Evolutionary conservation across 306 rosid genomes (phyloP).

Genomic region (Rubus idaeus): DNA sequence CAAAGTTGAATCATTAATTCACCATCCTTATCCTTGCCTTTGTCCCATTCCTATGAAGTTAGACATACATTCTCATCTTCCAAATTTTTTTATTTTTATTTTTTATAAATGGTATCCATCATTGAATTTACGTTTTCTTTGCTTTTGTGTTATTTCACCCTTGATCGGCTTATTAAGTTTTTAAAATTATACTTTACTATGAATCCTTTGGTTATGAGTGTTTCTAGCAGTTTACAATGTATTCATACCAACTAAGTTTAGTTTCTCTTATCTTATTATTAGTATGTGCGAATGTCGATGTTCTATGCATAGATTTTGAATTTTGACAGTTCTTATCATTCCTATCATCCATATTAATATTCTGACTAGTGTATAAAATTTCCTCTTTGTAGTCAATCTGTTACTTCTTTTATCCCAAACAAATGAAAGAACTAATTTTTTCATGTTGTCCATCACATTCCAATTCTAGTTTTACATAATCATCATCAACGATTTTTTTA

Average conservation of each 20-base stretch:
- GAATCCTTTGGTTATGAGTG: background rate
- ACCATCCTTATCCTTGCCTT: background rate
- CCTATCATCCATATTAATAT: background rate
- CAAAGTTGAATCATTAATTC: background rate
- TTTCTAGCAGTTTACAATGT: background rate
- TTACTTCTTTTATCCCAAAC: too few species aligned
- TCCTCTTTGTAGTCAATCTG: background rate
- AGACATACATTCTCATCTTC: background rate
- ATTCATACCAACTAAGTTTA: background rate
- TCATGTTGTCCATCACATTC: background rate
- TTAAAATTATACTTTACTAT: background rate
- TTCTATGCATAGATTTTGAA: background rate
- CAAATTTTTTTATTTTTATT: background rate
- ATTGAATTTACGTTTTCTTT: background rate
- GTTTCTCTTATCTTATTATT: background rate
- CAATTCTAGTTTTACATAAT: background rate
- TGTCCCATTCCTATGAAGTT: background rate
- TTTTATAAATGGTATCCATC: background rate
- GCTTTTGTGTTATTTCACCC: background rate
- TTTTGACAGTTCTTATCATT: background rate
- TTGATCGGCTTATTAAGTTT: background rate
- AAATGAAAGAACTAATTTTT: background rate
- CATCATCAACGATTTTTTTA: background rate
- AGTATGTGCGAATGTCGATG: background rate
- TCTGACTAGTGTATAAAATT: too few species aligned